Conservation (phyloP, 495 filamentous ascomycete species). For the Aspergillus nidulans region DNA sequence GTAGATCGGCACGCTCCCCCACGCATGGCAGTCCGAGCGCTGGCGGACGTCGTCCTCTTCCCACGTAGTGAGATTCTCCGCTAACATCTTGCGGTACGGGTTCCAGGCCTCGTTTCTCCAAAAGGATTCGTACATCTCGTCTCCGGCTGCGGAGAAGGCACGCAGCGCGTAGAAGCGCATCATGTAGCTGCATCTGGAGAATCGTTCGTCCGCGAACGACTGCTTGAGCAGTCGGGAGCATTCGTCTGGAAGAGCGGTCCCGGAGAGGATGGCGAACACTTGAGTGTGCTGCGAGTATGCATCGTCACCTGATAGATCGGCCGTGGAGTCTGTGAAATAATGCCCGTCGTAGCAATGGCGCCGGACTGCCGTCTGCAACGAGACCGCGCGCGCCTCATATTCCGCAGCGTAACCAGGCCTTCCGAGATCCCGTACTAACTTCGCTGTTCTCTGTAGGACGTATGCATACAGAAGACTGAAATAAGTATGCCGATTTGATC, state of each 20-base stretch:
- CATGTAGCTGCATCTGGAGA: conserved; percentile 35
- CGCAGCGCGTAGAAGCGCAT: conserved; percentile 40
- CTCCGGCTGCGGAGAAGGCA: conserved; percentile 25
- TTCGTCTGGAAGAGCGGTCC: conserved; percentile 16
- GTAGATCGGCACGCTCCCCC: conserved; percentile 40
- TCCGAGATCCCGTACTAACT: conserved; percentile 24
- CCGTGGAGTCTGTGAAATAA: conserved; percentile 31
- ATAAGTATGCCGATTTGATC: conserved; percentile 29
- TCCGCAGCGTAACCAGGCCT: conserved; percentile 29
- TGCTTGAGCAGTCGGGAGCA: conserved; percentile 17
- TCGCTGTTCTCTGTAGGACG: conserved; percentile 24
- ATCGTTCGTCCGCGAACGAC: conserved; percentile 19
- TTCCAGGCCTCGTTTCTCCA: conserved; percentile 24
- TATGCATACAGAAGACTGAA: conserved; percentile 38
- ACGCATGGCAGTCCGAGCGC: conserved; percentile 39
- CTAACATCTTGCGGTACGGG: conserved; percentile 32
- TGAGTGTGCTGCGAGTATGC: conserved; percentile 35
- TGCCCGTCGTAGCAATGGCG: conserved; percentile 32
- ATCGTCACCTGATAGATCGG: conserved; percentile 19
- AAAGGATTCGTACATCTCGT: conserved; percentile 22
- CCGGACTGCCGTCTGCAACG: conserved; percentile 21
- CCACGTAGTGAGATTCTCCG: conserved; percentile 36
- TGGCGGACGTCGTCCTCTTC: conserved; percentile 38
- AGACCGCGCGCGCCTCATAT: conserved; percentile 25
- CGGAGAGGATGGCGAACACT: conserved; percentile 32